Evolutionary conservation across 805 yeast genomes (phyloP), one percentile per base, ranked within the genome.

Genomic region (Suhomyces canberraensis): DNA sequence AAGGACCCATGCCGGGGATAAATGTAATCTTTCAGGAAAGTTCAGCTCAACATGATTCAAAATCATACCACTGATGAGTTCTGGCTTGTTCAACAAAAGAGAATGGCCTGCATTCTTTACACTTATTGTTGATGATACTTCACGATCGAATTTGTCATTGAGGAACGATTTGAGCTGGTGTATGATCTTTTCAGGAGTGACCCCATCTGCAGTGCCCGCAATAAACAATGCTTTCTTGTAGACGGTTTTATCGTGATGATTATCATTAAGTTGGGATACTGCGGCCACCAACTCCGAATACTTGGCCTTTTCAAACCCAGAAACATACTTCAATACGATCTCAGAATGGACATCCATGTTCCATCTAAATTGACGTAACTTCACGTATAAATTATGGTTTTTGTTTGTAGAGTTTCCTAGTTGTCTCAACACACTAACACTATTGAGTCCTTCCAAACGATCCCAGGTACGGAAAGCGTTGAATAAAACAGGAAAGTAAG

Each of bases 1-100:
- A 35, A 84, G 65, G 32, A 81, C 87, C 90, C 90, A 84, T 2
- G 84, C 75, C 17, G 83, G 76, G 15, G 80, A 76, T 24, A 84
- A 67, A 46, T 79, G 74, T 33, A 75, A 60, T 25, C 73, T 37
- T 31, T 63, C 66, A 15, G 80, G 79, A 35, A 64, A 62, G 17
- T 69, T 58, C 35, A 49, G 61, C 37, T 72, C 76, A 11, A 83
- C 50, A 50, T 81, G 85, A 46, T 76, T 73, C 38, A 78, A 66
- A 6, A 84, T 63, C 25, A 76, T 60, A 1, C 87, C 90, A 40
- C 84, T 73, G 15, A 79, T 59, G 29, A 75, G 60, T 50, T 82
- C 82, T 2, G 88, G 89, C 52, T 75, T 73, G 39, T 79, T 78
- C 18, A 80, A 61, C 33, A 84, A 61, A 15, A 81, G 47, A 0